Percentiles rank a stretch among this genome's conserved stretches.
These are phyloP conservation scores for Aspergillus sparsus DNA, from an alignment of 495 filamentous ascomycete genomes.

Conservation along the genomic window DNA sequence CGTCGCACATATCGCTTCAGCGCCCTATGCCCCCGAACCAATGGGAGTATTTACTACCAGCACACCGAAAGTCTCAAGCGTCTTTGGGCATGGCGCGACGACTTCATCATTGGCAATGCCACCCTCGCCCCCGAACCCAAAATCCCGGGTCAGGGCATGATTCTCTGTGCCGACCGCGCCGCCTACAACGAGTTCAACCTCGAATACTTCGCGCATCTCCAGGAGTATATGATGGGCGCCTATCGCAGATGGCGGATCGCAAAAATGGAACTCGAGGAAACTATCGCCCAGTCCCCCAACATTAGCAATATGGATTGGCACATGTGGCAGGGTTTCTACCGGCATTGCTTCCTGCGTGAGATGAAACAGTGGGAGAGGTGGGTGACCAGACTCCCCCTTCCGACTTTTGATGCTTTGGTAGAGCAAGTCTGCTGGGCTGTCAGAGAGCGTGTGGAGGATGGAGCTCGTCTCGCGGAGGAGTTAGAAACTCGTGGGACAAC, in stretches of 20 bases:
- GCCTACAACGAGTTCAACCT: slow-evolving; percentile 19
- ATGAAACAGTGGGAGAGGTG: slow-evolving; percentile 32
- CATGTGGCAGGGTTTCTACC: slow-evolving; percentile 31
- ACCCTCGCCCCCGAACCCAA: slow-evolving; percentile 26
- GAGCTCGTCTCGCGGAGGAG: background rate
- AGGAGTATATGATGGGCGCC: slow-evolving; percentile 12
- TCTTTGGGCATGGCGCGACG: slow-evolving; percentile 26
- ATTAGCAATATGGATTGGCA: slow-evolving; percentile 15
- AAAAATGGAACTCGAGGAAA: slow-evolving; percentile 11
- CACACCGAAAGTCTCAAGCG: slow-evolving; percentile 26
- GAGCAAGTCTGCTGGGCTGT: slow-evolving; percentile 8
- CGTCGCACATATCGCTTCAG: slow-evolving; percentile 21
- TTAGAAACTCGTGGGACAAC: background rate
- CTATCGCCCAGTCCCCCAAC: background rate
- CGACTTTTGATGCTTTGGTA: slow-evolving; percentile 10
- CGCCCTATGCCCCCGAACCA: slow-evolving; percentile 22
- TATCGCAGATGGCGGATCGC: slow-evolving; percentile 19
- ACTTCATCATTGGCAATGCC: slow-evolving; percentile 16
- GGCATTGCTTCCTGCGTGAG: slow-evolving; percentile 18
- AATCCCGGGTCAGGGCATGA: slow-evolving; percentile 18
- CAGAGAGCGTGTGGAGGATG: slow-evolving; percentile 2
- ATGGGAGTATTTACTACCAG: background rate
- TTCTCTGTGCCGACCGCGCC: slow-evolving; percentile 18
- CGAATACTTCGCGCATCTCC: slow-evolving; percentile 8
- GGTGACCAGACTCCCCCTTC: slow-evolving; percentile 20